Conservation (phyloP, 2,329 filamentous ascomycete species). For the Fusarium mundagurra region DNA sequence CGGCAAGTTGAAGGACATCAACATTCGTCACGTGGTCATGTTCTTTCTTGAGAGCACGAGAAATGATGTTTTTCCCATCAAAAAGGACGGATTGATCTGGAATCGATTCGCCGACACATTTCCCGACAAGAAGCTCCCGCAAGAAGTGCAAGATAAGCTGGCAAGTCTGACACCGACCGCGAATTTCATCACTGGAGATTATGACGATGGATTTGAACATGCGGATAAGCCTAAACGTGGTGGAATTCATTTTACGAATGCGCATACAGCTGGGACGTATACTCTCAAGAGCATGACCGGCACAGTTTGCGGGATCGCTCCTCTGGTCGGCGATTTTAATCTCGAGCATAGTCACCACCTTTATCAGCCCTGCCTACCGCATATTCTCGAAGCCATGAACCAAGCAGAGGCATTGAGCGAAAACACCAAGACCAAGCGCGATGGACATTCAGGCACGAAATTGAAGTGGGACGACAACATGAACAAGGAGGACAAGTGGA, state of each 20-base stretch:
- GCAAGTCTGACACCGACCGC: conserved; percentile 46
- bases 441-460: neutral
- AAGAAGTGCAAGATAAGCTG: conserved; percentile 43
- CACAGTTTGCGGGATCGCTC: conserved; percentile 54
- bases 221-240: conserved; percentile 42
- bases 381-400: conserved; percentile 50
- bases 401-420: conserved; percentile 10
- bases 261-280: conserved; percentile 54
- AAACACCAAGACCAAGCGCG: neutral
- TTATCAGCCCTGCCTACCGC: conserved; percentile 57
- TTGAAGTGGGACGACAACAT: neutral
- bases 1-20: conserved; percentile 42
- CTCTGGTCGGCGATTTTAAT: conserved; percentile 55
- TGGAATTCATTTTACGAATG: conserved; percentile 54
- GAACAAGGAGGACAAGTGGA: conserved; percentile 43
- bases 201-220: conserved; percentile 48
- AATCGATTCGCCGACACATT: conserved; percentile 48
- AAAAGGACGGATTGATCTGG: conserved; percentile 52
- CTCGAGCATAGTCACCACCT: conserved; percentile 53
- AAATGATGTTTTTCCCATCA: conserved; percentile 57
- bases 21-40: conserved; percentile 56
- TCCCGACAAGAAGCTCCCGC: conserved; percentile 46
- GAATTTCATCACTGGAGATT: conserved; percentile 49
- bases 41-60: conserved; percentile 57
- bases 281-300: conserved; percentile 56